phyloP scores from a whole-genome alignment of 2,329 filamentous ascomycete species.

The Blastomyces percursus region DNA sequence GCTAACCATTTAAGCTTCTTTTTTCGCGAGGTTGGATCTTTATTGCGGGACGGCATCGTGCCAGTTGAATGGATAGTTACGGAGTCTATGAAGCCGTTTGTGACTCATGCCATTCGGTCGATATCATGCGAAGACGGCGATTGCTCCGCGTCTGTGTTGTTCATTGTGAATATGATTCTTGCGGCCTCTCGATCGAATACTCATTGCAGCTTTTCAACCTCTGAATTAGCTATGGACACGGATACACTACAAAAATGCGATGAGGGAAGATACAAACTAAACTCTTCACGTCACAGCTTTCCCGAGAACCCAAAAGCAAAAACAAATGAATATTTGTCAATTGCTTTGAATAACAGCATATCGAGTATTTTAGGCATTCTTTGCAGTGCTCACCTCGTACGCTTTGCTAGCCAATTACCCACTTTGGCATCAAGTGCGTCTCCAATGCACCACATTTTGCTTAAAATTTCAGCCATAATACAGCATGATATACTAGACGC shows the following conservation, averaged over 20 bases:
- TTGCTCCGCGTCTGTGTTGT: conserved; percentile 19
- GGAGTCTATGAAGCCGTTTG: conserved; percentile 26
- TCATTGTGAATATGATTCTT: conserved; percentile 9
- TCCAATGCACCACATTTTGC: conserved; percentile 9
- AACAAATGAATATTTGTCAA: conserved; percentile 5
- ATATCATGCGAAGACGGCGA: conserved; percentile 27
- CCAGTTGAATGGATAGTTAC: conserved; percentile 35
- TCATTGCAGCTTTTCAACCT: not conserved
- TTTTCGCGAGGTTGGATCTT: conserved; percentile 27
- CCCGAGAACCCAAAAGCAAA: not conserved
- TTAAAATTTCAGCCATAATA: conserved; percentile 5
- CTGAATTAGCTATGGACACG: not conserved
- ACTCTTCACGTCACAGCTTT: not conserved
- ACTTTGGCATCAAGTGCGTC: not conserved
- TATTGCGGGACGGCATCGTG: conserved; percentile 24
- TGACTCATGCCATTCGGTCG: conserved; percentile 28
- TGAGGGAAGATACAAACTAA: not conserved
- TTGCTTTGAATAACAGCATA: conserved; percentile 14
- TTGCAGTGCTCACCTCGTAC: conserved; percentile 10
- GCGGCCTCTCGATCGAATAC: conserved; percentile 3
- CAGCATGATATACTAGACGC: conserved; percentile 9
- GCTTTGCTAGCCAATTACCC: not conserved
- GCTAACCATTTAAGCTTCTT: conserved; percentile 18
- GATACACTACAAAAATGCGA: conserved; percentile 1
- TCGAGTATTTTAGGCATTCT: conserved; percentile 14